Percentiles rank a stretch among this genome's conserved stretches.
Conservation (phyloP, 2,329 filamentous ascomycete species). For the Dactylellina leptospora region DNA sequence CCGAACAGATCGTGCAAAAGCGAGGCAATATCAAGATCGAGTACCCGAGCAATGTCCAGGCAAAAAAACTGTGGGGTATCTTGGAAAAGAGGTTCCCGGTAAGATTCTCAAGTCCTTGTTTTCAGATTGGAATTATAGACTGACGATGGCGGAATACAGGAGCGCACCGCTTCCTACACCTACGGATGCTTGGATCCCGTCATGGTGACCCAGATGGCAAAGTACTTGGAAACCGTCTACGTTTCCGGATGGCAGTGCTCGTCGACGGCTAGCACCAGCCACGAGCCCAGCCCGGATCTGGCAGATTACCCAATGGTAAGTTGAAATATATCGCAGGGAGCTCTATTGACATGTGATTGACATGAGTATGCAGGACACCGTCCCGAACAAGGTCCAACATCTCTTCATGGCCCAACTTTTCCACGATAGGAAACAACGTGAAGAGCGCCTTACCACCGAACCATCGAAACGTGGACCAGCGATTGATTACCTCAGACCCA, state of each 20-base stretch:
- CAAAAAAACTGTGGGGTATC: slow-evolving; percentile 94
- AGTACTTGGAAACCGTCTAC: slow-evolving; percentile 97
- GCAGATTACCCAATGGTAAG: slow-evolving; percentile 93
- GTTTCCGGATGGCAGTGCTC: slow-evolving; percentile 99
- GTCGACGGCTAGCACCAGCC: slow-evolving; percentile 90
- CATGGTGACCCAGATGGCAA: slow-evolving; percentile 99
- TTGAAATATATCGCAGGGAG: slow-evolving; percentile 43
- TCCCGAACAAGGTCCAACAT: slow-evolving; percentile 97
- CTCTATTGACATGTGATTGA: slow-evolving; percentile 34
- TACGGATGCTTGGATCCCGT: slow-evolving; percentile 98
- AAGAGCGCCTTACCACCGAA: slow-evolving; percentile 83
- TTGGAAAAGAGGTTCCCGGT: slow-evolving; percentile 88
- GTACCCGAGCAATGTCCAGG: slow-evolving; percentile 86
- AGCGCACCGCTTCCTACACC: slow-evolving; percentile 76
- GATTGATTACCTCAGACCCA: slow-evolving; percentile 92
- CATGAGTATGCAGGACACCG: slow-evolving; percentile 75
- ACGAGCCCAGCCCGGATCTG: slow-evolving; percentile 96
- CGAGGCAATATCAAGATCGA: slow-evolving; percentile 88
- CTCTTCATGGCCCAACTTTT: slow-evolving; percentile 98
- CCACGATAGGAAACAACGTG: slow-evolving; percentile 98
- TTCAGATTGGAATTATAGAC: background rate
- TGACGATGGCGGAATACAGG: slow-evolving; percentile 1
- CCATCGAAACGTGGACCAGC: slow-evolving; percentile 76
- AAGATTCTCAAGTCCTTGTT: slow-evolving; percentile 56
- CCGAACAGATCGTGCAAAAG: slow-evolving; percentile 97